Base-by-base conservation (phyloP, 2,329 filamentous ascomycete genomes). In the Calonectria honghensis region DNA sequence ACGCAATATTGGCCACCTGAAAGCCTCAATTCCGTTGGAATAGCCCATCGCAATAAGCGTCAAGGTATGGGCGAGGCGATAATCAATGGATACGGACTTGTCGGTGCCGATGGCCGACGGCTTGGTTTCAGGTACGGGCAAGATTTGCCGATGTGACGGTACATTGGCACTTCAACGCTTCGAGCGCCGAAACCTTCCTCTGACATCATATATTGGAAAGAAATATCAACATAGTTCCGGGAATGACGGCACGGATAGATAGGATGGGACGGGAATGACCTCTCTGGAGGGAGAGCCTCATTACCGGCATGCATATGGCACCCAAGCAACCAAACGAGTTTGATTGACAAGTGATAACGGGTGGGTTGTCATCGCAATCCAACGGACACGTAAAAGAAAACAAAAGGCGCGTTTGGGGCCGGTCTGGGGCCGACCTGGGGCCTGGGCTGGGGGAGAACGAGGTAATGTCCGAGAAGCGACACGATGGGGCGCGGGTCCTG, bases 171-270 rank as follows among this genome's bases (percentile, higher is more conserved):
- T 77, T 74, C 39, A 72, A 65, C 68, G 68, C 70, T 70, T 69
- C 68, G 69, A 71, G 77, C 54, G 57, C 65, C 48, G n/a, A 73
- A 64, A 20, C 45, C 27, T 63, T 68, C 59, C 63, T 75, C 74
- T 81, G 79, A 80, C 79, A 81, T 81, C 79, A 81, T 81, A 69
- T 68, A 70, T 70, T 64, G 65, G 20, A 32, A 45, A 74, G 64
- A 77, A 73, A 48, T 68, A 68, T 66, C 57, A 71, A 45, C 24
- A 65, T 64, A 39, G 35, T 69, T 71, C 70, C 79, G 79, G 79
- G 76, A 81, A 72, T 75, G 79, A 79, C 79, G 79, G 79, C 79
- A 81, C 79, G 77, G 74, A 78, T 67, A 81, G 74, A 80, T 79
- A 78, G 75, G 70, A 74, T 68, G 54, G 48, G 27, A 67, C 73